Conservation (phyloP, 2,329 filamentous ascomycete genomes). For the Aspergillus cejpii region DNA sequence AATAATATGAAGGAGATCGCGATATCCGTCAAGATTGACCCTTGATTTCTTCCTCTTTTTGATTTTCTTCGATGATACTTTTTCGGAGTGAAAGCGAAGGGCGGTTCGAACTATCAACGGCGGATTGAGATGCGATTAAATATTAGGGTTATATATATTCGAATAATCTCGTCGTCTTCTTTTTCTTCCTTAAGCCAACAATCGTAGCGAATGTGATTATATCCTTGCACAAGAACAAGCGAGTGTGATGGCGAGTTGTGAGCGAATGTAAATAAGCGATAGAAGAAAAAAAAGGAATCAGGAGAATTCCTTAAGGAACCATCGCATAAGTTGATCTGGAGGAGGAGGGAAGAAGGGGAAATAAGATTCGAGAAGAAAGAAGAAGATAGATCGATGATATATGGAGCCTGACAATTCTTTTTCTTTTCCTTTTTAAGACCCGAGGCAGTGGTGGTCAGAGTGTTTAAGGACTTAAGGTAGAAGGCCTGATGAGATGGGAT, state of each 20-base stretch:
- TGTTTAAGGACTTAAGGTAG: conserved; percentile 3
- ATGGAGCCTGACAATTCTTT: conserved; percentile 13
- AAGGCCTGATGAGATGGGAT: conserved; percentile 9
- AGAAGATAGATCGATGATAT: conserved; percentile 13
- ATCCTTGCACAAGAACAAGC: conserved; percentile 32
- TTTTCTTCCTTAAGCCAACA: conserved; percentile 16
- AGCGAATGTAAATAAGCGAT: conserved; percentile 26
- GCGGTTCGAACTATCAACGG: conserved; percentile 18
- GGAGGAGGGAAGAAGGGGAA: conserved; percentile 3
- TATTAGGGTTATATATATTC: conserved; percentile 13
- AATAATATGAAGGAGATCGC: no score
- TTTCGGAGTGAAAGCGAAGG: conserved; percentile 2
- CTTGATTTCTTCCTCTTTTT: background rate
- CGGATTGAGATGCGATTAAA: conserved; percentile 12
- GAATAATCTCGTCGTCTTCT: conserved; percentile 6
- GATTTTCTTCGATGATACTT: background rate
- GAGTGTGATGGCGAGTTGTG: conserved; percentile 35
- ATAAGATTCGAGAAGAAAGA: conserved; percentile 9
- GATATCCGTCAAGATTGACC: conserved; percentile 5
- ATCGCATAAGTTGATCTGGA: conserved; percentile 21
- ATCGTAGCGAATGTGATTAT: conserved; percentile 37
- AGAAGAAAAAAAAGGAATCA: conserved; percentile 7
- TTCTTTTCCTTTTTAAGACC: conserved; percentile 15
- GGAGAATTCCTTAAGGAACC: conserved; percentile 26
- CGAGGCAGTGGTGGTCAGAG: conserved; percentile 10